Evolutionary conservation across 495 filamentous ascomycete species (phyloP), one percentile per base, ranked within the genome.

Genomic region (Penicillium fimorum): DNA sequence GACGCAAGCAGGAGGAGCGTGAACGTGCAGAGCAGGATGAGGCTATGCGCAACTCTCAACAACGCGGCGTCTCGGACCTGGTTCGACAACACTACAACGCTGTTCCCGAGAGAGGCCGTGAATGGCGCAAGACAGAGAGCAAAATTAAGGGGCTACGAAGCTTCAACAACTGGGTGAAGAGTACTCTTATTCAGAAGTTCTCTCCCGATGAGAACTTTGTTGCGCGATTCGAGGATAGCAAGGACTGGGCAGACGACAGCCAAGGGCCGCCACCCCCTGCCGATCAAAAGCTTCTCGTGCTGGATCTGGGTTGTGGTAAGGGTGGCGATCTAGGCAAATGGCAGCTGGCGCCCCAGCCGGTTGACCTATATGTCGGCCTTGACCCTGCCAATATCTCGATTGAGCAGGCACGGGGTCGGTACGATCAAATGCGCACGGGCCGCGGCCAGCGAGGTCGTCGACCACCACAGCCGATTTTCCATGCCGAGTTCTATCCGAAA

Each of bases 101-200:
- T n/a, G 92, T 97, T 1, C 91, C 91, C 1, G 66, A 79, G 60
- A 84, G 96, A 9, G 94, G 94, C 12, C 85, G 91, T 17, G 90
- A 96, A 57, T 98, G 94, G 94, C 85, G 94, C 25, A 91, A 89
- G 69, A 96, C 90, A 2, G 90, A 92, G 63, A 91, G 87, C 66
- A 85, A 87, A 54, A 98, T 98, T 78, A 96, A 94, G 72, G 94
- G 94, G 0, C 76, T 98, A 49, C 85, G 94, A 18, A 89, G 86
- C 61, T 96, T 95, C 77, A 98, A 98, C 74, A 98, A 98, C 68
- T 98, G 94, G 94, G 82, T 97, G 70, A 98, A 98, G 79, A 95
- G 90, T 70, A 91, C 87, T 13, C 81, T 96, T 55, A 97, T 98
- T 60, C 92, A 97, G 67, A 97, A 96, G 67, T 97, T 96, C 72